These are phyloP conservation scores for Verticillium dahliae DNA, from an alignment of 2,329 filamentous ascomycete species.

Conservation along the genomic window DNA sequence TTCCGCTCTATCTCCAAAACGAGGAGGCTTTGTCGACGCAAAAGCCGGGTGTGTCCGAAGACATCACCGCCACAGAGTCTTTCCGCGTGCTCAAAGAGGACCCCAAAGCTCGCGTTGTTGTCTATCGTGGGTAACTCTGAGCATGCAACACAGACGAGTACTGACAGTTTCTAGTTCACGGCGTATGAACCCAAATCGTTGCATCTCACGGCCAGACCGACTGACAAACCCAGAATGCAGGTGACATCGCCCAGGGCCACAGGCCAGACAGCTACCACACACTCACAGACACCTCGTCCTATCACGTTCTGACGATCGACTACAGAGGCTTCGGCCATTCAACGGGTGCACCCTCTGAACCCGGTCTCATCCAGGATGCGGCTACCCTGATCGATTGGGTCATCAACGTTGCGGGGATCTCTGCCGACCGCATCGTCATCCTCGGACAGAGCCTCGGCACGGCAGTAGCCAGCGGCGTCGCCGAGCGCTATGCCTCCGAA, in stretches of 20 bases:
- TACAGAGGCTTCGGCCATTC: slow-evolving; percentile 85
- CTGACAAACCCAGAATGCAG: slow-evolving; percentile 61
- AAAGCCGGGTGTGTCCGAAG: slow-evolving; percentile 37
- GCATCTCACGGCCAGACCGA: not conserved
- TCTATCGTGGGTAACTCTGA: slow-evolving; percentile 47
- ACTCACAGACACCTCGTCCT: slow-evolving; percentile 63
- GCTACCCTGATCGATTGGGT: slow-evolving; percentile 68
- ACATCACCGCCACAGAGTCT: slow-evolving; percentile 50
- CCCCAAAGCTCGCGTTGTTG: slow-evolving; percentile 54
- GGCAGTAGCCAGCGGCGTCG: slow-evolving; percentile 69
- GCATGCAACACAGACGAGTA: not conserved
- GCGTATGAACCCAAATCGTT: slow-evolving; percentile 36
- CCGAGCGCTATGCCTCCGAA: slow-evolving; percentile 58
- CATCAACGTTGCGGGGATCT: slow-evolving; percentile 55
- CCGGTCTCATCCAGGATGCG: slow-evolving; percentile 75
- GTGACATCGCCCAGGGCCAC: slow-evolving; percentile 72
- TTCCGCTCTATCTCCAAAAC: slow-evolving; percentile 68
- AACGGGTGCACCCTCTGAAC: slow-evolving; percentile 72
- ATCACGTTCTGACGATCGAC: slow-evolving; percentile 83
- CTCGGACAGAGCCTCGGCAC: slow-evolving; percentile 87
- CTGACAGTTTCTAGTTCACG: slow-evolving; percentile 44
- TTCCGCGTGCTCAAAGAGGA: slow-evolving; percentile 59
- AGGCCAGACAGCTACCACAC: slow-evolving; percentile 73
- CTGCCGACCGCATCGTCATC: slow-evolving; percentile 67
- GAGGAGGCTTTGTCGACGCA: slow-evolving; percentile 54